Percentiles rank a stretch among this genome's conserved stretches.
phyloP scores from a whole-genome alignment of 2,329 filamentous ascomycete genomes.

The Epichloe coenophiala region DNA sequence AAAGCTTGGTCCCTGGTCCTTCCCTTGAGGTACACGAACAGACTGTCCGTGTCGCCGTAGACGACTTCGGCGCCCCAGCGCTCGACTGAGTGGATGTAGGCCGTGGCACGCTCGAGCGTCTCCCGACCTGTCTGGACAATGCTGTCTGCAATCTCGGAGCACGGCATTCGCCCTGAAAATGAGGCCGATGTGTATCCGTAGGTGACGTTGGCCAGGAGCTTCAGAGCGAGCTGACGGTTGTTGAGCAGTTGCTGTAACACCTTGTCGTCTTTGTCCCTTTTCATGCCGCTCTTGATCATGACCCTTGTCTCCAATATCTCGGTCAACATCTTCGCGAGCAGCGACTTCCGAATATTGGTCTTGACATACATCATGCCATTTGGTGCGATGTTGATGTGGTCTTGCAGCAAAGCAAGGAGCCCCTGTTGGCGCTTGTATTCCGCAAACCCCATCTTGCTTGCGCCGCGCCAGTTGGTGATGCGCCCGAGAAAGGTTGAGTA shows the following conservation, averaged over 20 bases:
- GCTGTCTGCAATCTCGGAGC: slow-evolving; percentile 92
- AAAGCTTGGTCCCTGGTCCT: slow-evolving; percentile 82
- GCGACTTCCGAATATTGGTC: slow-evolving; percentile 69
- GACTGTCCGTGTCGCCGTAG: slow-evolving; percentile 91
- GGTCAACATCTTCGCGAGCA: slow-evolving; percentile 90
- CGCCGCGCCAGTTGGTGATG: slow-evolving; percentile 74
- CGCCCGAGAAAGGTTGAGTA: slow-evolving; percentile 93
- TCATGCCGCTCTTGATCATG: slow-evolving; percentile 98
- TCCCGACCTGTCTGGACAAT: slow-evolving; percentile 95
- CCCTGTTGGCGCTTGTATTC: slow-evolving; percentile 69
- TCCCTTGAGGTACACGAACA: slow-evolving; percentile 84
- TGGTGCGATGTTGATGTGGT: slow-evolving; percentile 81
- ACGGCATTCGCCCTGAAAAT: slow-evolving; percentile 95
- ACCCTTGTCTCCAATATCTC: slow-evolving; percentile 92
- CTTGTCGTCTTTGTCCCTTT: slow-evolving; percentile 78
- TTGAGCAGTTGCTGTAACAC: slow-evolving; percentile 76
- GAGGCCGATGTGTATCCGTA: slow-evolving; percentile 96
- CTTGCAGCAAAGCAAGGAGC: slow-evolving; percentile 63
- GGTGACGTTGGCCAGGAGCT: slow-evolving; percentile 95
- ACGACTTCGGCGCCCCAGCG: slow-evolving; percentile 93
- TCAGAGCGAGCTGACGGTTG: slow-evolving; percentile 85
- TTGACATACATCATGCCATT: slow-evolving; percentile 97
- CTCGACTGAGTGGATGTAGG: slow-evolving; percentile 75
- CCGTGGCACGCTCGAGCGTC: slow-evolving; percentile 86
- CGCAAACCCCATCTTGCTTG: slow-evolving; percentile 87